Evolutionary conservation across 768 basidiomycete genomes (phyloP), one percentile per base, ranked within the genome.

Genomic region (Scleroderma citrinum): DNA sequence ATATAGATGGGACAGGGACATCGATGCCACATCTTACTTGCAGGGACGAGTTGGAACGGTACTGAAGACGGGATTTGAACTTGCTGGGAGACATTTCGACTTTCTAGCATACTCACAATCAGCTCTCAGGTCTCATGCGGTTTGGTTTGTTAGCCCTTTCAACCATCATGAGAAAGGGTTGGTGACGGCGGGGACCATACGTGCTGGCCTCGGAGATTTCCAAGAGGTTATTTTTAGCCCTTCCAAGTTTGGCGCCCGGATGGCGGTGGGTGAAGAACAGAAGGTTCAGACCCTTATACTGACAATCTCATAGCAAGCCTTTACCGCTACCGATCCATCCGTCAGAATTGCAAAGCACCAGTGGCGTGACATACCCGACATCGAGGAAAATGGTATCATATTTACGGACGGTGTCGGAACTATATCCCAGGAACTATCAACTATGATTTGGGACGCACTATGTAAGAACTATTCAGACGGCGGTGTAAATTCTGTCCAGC

Each of bases 361-460:
- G 56, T 90, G 89, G 81, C 75, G 80, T 44, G 69, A 74, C 48
- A 74, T 88, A 40, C 59, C 62, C 0, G 89, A 91, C 59, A 66
- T 89, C 11, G 72, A 72, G 14, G 54, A 61, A 12, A 64, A 69
- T 20, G 57, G 63, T 52, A 21, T 74, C 73, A 51, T 74, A 20
- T 83, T 82, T 59, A 91, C 89, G 0, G 90, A 92, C 49, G 90
- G 90, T 24, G 80, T 85, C 11, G 90, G 90, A 2, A 88, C 87
- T 0, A 87, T 92, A 43, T 85, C 87, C 1, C 65, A 68, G 17
- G 68, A 69, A 20, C 69, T 92, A 4, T 78, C 72, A 0, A 62
- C 81, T 35, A 66, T 59, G 56, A 85, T 92, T 29, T 90, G 83
- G 82, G 52, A 59, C 12, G 71, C 69, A 3, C 61, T 83, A 14